Percentiles rank a stretch among this genome's conserved stretches.
Conservation (phyloP, 768 basidiomycete genomes). For the Pulveroboletus sp. region DNA sequence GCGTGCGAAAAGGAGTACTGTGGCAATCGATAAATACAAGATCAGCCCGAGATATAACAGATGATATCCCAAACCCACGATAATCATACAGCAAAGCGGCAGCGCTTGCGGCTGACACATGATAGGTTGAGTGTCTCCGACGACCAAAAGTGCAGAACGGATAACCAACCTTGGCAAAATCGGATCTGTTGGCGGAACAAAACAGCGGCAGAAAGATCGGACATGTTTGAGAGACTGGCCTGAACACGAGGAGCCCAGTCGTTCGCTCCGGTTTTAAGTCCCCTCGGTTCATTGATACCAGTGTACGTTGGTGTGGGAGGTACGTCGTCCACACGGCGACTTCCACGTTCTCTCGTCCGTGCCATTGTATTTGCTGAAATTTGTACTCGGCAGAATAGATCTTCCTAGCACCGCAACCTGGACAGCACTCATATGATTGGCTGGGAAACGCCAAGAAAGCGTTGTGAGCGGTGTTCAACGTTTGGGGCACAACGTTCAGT, state of each 20-base stretch:
- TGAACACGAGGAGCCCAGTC: neutral
- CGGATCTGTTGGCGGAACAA: constrained; percentile 4
- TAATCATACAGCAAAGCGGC: constrained; percentile 15
- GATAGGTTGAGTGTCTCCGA: neutral
- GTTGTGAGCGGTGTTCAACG: neutral
- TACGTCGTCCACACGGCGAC: neutral
- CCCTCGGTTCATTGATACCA: neutral
- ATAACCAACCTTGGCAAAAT: constrained; percentile 8
- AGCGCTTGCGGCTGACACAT: constrained; percentile 5
- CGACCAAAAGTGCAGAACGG: neutral
- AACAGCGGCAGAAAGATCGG: neutral
- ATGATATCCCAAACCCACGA: constrained; percentile 1
- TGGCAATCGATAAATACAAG: neutral
- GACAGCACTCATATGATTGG: neutral
- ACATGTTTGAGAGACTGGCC: constrained; percentile 1
- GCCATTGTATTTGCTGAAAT: neutral
- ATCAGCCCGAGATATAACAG: neutral
- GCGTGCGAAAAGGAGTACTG: constrained; percentile 10
- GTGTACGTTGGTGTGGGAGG: neutral
- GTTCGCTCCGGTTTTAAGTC: neutral
- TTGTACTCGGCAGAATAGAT: neutral
- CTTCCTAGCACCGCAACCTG: neutral
- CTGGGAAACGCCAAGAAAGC: neutral
- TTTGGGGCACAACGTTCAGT: neutral
- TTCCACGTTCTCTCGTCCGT: neutral